Evolutionary conservation across 176 grass and related monocot species (phyloP), one percentile per base, ranked within the genome.

Genomic region (Zoysia japonica): DNA sequence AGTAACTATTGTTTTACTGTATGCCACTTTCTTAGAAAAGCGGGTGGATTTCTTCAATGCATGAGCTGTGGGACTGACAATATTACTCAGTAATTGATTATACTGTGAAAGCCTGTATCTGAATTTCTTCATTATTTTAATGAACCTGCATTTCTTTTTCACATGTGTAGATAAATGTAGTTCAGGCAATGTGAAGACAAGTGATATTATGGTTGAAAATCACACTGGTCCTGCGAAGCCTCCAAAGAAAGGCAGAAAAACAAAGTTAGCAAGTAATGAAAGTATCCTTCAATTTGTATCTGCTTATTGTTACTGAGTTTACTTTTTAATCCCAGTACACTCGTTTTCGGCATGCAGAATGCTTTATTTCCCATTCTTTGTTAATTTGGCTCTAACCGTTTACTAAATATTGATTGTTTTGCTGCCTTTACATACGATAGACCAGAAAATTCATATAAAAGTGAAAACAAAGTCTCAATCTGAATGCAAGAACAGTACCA

Each of bases 241-340:
- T 80, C 83, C 79, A 63, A 92, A 80, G 86, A 92, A 92, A 71
- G 86, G 86, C 11, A 88, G 82, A 70, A 92, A 88, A 80, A 83
- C 83, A 80, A 83, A 61, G 60, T 83, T 80, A 62, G 41, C 79
- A 72, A 83, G 48, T 66, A 92, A 86, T 73, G 90, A 86, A 75
- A 88, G 83, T 88, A 88, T 92, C 79, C 79, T 80, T 75, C 80
- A 17, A 14, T 64, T 61, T 61, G 67, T 20, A 43, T 35, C 28
- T 28, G 28, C 28, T 28, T 28, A 28, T 28, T 28, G 28, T 28
- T 28, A 28, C 54, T 86, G 77, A 19, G 17, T 10, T 80, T 76
- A 85, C 47, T 45, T 5, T 5, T 43, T 20, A 64, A 71, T 64
- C 41, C 52, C 15, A 41, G 28, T 1, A 73, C 20, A 14, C 42